These are phyloP conservation scores for Rhizophagus prolifer DNA, from an alignment of 192 early-diverging fungal genomes.

Conservation along the genomic window DNA sequence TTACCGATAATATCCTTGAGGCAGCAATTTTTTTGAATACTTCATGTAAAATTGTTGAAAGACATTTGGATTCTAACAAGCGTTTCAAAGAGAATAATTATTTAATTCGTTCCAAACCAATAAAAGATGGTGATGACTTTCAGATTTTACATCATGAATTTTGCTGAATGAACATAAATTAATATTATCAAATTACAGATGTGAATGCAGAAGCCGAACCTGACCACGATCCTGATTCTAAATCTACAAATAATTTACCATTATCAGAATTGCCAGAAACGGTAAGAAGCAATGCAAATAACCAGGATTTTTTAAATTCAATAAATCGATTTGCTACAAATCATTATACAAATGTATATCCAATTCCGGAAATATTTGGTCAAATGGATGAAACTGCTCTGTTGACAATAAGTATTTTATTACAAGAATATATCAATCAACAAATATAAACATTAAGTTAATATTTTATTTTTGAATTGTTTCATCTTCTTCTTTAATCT, in stretches of 20 bases:
- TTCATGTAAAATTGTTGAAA: background rate
- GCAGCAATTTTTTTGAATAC: background rate
- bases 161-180: too few relatives aligned
- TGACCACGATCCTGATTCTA: too few relatives aligned
- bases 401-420: conserved; percentile 1
- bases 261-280: background rate
- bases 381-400: conserved; percentile 9
- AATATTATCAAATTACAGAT: too few relatives aligned
- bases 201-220: too few relatives aligned
- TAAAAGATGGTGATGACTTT: too few relatives aligned
- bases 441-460: background rate
- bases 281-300: background rate
- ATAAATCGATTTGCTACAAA: background rate
- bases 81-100: background rate
- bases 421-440: background rate
- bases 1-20: background rate
- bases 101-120: too few relatives aligned
- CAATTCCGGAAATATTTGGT: background rate
- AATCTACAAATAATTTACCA: too few relatives aligned
- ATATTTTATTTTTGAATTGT: background rate
- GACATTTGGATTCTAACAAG: background rate
- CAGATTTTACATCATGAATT: too few relatives aligned
- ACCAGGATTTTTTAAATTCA: background rate
- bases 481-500: background rate
- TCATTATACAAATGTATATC: background rate